These are phyloP conservation scores for Schizosaccharomyces versatilis DNA, from an alignment of 1,139 yeast species.

Conservation along the genomic window DNA sequence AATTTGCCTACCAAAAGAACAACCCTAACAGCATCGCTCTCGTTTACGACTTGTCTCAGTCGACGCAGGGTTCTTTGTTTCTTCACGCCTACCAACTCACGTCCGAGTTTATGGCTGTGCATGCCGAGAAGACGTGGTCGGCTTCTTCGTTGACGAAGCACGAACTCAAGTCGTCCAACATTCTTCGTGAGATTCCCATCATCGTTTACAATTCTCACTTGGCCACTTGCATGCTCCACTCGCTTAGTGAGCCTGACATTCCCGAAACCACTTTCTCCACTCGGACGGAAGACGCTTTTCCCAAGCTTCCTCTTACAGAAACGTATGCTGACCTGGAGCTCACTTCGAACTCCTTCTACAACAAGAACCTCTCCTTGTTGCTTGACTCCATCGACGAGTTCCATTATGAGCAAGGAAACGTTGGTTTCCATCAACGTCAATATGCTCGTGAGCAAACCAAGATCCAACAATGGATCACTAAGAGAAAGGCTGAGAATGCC, in stretches of 20 bases:
- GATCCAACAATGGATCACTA: constrained; percentile 55
- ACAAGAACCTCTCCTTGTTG: constrained; percentile 38
- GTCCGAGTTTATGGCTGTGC: constrained; percentile 35
- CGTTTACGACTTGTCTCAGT: constrained; percentile 53
- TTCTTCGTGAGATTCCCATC: constrained; percentile 54
- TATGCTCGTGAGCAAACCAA: constrained; percentile 48
- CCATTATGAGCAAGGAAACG: constrained; percentile 62
- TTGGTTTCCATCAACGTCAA: constrained; percentile 66
- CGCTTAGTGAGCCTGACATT: constrained; percentile 2
- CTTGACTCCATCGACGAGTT: constrained; percentile 57
- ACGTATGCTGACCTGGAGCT: constrained; percentile 23
- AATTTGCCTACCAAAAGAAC: constrained; percentile 27
- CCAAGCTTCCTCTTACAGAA: constrained; percentile 4
- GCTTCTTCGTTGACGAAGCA: constrained; percentile 40
- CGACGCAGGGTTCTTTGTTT: constrained; percentile 35
- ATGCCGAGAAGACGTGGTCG: constrained; percentile 33
- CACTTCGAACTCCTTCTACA: constrained; percentile 23
- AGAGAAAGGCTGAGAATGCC: constrained; percentile 37
- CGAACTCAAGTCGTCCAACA: constrained; percentile 42
- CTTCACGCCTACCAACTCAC: constrained; percentile 53
- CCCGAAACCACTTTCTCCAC: not conserved
- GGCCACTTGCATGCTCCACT: constrained; percentile 24
- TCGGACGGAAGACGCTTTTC: not conserved
- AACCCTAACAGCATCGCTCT: constrained; percentile 25
- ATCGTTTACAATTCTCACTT: constrained; percentile 39